These are phyloP conservation scores for Lobosporangium transversale DNA, from an alignment of 192 early-diverging fungal genomes.

Conservation along the genomic window DNA sequence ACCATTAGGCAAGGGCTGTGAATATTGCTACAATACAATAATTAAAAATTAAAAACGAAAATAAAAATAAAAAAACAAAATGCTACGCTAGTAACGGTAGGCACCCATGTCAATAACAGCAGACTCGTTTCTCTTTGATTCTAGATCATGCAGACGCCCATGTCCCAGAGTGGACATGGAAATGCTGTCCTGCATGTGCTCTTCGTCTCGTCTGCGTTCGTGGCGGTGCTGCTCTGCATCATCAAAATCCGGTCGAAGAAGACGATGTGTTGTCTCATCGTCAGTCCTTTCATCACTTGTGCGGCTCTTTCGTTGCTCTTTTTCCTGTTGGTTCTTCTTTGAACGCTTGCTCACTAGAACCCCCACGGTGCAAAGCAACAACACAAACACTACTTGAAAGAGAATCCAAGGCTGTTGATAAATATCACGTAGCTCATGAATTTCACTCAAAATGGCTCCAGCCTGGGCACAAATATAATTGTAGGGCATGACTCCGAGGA, in stretches of 20 bases:
- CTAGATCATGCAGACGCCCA: neutral
- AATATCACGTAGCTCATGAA: conserved; percentile 45
- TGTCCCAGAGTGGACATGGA: conserved; percentile 13
- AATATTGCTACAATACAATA: neutral
- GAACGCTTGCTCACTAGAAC: conserved; percentile 31
- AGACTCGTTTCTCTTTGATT: conserved; percentile 19
- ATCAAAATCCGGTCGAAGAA: conserved; percentile 12
- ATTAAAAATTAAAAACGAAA: neutral
- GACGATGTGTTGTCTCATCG: conserved; percentile 29
- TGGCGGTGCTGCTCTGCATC: neutral
- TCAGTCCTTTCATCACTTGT: conserved; percentile 17
- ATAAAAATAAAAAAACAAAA: neutral
- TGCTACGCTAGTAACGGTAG: conserved; percentile 20
- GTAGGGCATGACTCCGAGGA: conserved; percentile 64
- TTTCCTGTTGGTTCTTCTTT: conserved; percentile 39
- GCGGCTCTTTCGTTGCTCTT: conserved; percentile 24
- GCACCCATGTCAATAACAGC: conserved; percentile 34
- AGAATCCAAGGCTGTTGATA: conserved; percentile 50
- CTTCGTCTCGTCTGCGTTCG: neutral
- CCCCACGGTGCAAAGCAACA: conserved; percentile 27
- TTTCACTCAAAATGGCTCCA: conserved; percentile 60
- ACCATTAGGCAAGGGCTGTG: neutral
- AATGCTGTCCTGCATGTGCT: conserved; percentile 2
- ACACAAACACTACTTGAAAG: conserved; percentile 38
- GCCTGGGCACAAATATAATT: conserved; percentile 65